A percentile compares a stretch with the other conserved stretches of the same genome.
These are phyloP conservation scores for Talaromyces sp. DNA, from an alignment of 2,329 filamentous ascomycete species.

Conservation along the genomic window DNA sequence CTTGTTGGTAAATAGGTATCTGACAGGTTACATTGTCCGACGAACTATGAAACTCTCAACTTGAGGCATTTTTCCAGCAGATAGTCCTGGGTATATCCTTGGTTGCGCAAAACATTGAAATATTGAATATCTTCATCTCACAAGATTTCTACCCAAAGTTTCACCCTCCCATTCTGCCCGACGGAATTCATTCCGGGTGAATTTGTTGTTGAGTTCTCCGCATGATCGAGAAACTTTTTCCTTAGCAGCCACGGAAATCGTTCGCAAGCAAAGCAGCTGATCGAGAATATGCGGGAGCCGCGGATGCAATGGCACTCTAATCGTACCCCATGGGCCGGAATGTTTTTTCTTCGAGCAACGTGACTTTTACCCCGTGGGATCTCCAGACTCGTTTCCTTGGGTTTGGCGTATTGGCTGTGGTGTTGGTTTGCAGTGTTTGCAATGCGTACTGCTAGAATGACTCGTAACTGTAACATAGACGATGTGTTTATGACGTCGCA, in stretches of 20 bases:
- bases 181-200: neutral
- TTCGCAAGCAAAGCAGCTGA: neutral
- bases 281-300: slow-evolving; percentile 2
- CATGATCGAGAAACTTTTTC: neutral
- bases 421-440: slow-evolving; percentile 4
- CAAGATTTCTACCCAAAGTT: slow-evolving; percentile 5
- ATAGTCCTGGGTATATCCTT: slow-evolving; percentile 1
- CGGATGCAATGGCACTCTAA: slow-evolving; percentile 1
- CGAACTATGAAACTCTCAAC: slow-evolving; percentile 4
- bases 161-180: neutral
- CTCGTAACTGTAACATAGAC: neutral
- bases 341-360: neutral
- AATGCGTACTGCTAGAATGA: neutral
- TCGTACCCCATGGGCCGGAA: slow-evolving; percentile 14
- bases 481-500: slow-evolving; percentile 4
- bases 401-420: neutral
- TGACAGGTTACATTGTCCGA: slow-evolving; percentile 1
- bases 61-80: neutral
- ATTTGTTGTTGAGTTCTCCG: neutral
- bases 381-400: slow-evolving; percentile 1
- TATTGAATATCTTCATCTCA: neutral
- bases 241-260: neutral
- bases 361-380: slow-evolving; percentile 12
- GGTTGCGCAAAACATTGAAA: neutral
- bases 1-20: neutral